phyloP scores from a whole-genome alignment of 2,329 filamentous ascomycete species.

The Fusarium nisikadoi region DNA sequence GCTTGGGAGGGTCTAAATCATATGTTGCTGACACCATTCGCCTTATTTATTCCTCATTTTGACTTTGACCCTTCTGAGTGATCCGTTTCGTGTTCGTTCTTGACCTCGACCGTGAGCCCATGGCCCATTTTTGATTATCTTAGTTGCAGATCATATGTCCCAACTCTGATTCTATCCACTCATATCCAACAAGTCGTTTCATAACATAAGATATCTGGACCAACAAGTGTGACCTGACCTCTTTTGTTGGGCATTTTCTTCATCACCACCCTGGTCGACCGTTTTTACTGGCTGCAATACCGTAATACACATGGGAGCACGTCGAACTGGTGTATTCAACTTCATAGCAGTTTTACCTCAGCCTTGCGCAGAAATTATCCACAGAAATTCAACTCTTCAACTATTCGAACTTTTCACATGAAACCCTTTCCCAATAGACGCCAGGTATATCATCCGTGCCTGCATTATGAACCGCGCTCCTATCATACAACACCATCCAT shows the following conservation, averaged over 20 bases:
- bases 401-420: constrained; percentile 24
- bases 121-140: constrained; percentile 34
- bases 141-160: constrained; percentile 2
- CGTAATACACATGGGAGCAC: background rate
- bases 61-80: background rate
- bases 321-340: background rate
- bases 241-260: background rate
- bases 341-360: background rate
- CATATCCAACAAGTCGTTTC: background rate
- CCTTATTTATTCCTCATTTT: constrained; percentile 9
- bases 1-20: constrained; percentile 10
- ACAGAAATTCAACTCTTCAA: constrained; percentile 3
- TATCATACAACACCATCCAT: constrained; percentile 9
- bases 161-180: background rate
- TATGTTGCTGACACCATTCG: constrained; percentile 35
- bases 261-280: background rate
- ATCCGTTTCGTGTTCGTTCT: constrained; percentile 18
- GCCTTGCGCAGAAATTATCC: background rate
- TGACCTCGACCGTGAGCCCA: constrained; percentile 9
- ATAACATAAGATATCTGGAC: background rate
- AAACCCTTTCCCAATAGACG: constrained; percentile 12
- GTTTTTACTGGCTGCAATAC: background rate
- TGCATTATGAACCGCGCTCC: constrained; percentile 2
- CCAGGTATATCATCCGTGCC: constrained; percentile 34
- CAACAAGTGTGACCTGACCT: background rate